Percentiles rank a stretch among this genome's conserved stretches.
Evolutionary conservation across 2,329 filamentous ascomycete genomes (phyloP).

Genomic region (Arthroderma sp.): DNA sequence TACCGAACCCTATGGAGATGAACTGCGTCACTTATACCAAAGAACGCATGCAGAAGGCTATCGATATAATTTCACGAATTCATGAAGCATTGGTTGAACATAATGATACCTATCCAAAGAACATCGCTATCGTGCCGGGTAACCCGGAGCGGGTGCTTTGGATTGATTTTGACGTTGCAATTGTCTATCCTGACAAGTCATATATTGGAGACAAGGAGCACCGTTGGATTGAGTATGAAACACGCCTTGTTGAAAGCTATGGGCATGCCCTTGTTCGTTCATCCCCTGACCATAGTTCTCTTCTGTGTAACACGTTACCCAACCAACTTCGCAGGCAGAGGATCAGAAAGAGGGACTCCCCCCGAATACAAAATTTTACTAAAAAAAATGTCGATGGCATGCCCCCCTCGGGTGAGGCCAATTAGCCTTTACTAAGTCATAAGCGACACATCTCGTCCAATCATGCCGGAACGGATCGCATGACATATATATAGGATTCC

Average conservation of each 20-base stretch:
- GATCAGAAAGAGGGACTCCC: constrained; percentile 10
- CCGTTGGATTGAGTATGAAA: constrained; percentile 8
- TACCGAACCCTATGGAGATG: constrained; percentile 8
- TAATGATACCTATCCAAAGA: constrained; percentile 12
- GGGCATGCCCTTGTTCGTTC: constrained; percentile 7
- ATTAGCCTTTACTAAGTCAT: too few relatives aligned
- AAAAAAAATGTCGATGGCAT: neutral
- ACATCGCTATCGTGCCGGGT: constrained; percentile 9
- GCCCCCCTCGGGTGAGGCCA: too few relatives aligned
- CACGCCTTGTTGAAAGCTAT: constrained; percentile 4
- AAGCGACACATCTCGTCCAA: too few relatives aligned
- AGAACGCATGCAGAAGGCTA: constrained; percentile 8
- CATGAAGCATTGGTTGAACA: constrained; percentile 11
- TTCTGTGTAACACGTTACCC: constrained; percentile 1
- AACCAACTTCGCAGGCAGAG: constrained; percentile 6
- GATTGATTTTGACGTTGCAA: constrained; percentile 12
- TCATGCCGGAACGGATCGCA: too few relatives aligned
- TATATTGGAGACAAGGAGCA: constrained; percentile 7
- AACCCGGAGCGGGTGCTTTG: constrained; percentile 9
- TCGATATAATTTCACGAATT: constrained; percentile 8
- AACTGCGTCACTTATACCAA: constrained; percentile 9
- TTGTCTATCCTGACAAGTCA: constrained; percentile 7
- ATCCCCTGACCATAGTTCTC: constrained; percentile 1
- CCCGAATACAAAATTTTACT: constrained; percentile 11
- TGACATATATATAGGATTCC: too few relatives aligned